phyloP scores from a whole-genome alignment of 805 yeast genomes.

The Saturnispora saitoi region DNA sequence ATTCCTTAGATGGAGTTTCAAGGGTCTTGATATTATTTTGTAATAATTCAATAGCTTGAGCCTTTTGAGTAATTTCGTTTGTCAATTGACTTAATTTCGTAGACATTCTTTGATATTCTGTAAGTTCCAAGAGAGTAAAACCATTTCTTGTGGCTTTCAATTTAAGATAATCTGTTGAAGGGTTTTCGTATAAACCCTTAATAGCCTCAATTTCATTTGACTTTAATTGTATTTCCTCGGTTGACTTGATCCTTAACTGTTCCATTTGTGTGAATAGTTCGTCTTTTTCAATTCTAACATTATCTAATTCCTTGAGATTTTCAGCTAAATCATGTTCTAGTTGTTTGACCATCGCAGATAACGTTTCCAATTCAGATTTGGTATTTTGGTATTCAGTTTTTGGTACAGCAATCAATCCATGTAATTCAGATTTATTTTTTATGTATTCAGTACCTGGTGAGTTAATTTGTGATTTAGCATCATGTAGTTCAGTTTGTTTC shows the following conservation, averaged over 20 bases:
- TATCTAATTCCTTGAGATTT: not conserved
- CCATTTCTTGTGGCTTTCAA: not conserved
- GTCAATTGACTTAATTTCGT: not conserved
- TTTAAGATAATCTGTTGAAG: slow-evolving; percentile 11
- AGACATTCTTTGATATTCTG: not conserved
- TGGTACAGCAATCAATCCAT: slow-evolving; percentile 15
- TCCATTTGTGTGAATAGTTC: not conserved
- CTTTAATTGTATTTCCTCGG: slow-evolving; percentile 1
- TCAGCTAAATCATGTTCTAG: not conserved
- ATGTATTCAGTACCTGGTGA: slow-evolving; percentile 17
- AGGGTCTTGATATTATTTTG: slow-evolving; percentile 3
- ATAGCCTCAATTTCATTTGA: not conserved
- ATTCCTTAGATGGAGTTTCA: slow-evolving; percentile 23
- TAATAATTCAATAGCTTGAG: slow-evolving; percentile 2
- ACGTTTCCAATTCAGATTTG: not conserved
- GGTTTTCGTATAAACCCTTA: slow-evolving; percentile 9
- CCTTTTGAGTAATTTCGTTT: slow-evolving; percentile 6
- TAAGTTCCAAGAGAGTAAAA: not conserved
- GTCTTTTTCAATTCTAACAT: not conserved
- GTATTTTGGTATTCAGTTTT: slow-evolving; percentile 1
- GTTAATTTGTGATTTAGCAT: slow-evolving; percentile 4
- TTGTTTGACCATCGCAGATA: not conserved
- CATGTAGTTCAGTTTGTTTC: not conserved
- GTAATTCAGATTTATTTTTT: slow-evolving; percentile 11
- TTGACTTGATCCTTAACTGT: not conserved